Conservation (phyloP, 768 basidiomycete species). For the Pisolithus sp. region DNA sequence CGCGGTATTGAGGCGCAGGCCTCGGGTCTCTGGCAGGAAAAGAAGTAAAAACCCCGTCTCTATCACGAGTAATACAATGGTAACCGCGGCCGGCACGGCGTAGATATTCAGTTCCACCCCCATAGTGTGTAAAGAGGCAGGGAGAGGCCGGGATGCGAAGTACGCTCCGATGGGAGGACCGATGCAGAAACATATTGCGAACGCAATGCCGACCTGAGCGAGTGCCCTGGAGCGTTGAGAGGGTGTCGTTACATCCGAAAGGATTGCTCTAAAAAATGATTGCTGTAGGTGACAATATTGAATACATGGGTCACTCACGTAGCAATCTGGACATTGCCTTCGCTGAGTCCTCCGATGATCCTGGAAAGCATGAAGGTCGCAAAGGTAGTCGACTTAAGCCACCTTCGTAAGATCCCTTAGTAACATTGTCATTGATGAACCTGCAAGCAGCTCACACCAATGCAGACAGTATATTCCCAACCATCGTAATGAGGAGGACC, state of each 20-base stretch:
- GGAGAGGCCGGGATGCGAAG: slow-evolving; percentile 82
- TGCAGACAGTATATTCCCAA: slow-evolving; percentile 90
- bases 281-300: not conserved
- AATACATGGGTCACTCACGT: slow-evolving; percentile 52
- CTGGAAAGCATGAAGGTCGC: slow-evolving; percentile 86
- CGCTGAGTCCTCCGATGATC: slow-evolving; percentile 87
- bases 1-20: slow-evolving; percentile 25
- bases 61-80: slow-evolving; percentile 63
- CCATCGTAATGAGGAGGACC: slow-evolving; percentile 80
- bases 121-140: slow-evolving; percentile 47
- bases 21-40: slow-evolving; percentile 83
- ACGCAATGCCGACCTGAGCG: slow-evolving; percentile 92
- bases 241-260: slow-evolving; percentile 84
- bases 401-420: slow-evolving; percentile 38
- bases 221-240: slow-evolving; percentile 78
- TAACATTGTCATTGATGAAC: slow-evolving; percentile 1
- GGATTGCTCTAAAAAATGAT: slow-evolving; percentile 63
- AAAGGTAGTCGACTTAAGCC: slow-evolving; percentile 88
- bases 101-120: slow-evolving; percentile 80
- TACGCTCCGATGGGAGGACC: slow-evolving; percentile 95
- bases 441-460: slow-evolving; percentile 49
- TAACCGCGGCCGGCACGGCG: slow-evolving; percentile 81
- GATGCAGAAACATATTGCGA: slow-evolving; percentile 89
- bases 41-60: slow-evolving; percentile 77
- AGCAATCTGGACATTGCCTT: slow-evolving; percentile 95